Evolutionary conservation across 257 asterid species (phyloP).

Genomic region (Rubia yunnanensis): DNA sequence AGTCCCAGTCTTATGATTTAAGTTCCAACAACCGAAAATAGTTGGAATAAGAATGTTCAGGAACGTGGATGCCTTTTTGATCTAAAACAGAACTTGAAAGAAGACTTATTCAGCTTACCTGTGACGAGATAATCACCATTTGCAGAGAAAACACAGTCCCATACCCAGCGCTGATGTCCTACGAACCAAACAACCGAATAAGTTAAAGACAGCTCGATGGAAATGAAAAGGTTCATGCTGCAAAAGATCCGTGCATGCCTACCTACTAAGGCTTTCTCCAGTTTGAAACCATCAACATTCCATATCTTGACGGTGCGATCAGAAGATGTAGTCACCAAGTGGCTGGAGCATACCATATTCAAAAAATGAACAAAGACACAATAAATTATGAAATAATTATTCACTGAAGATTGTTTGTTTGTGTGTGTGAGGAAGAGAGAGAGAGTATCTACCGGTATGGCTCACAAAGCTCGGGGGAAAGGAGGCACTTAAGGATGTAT

Average conservation of each 20-base stretch:
- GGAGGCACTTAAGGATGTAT: slow-evolving; percentile 87
- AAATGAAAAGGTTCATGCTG: not conserved
- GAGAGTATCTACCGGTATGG: slow-evolving; percentile 66
- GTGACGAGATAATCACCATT: slow-evolving; percentile 90
- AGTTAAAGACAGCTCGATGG: slow-evolving; percentile 2
- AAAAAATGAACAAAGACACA: not conserved
- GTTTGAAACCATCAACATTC: slow-evolving; percentile 87
- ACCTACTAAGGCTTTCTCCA: slow-evolving; percentile 81
- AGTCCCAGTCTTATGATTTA: not conserved
- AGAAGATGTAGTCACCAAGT: slow-evolving; percentile 84
- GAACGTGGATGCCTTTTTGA: not conserved
- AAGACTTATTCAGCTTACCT: slow-evolving; percentile 33
- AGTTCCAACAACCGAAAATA: too few relatives aligned
- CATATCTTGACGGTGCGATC: slow-evolving; percentile 89
- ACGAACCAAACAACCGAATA: slow-evolving; percentile 14
- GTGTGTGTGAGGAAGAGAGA: too few relatives aligned
- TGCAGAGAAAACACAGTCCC: slow-evolving; percentile 96
- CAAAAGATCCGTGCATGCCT: slow-evolving; percentile 6
- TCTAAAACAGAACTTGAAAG: not conserved
- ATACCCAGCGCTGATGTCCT: slow-evolving; percentile 97
- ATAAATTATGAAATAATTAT: not conserved
- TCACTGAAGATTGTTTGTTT: not conserved
- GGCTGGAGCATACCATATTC: slow-evolving; percentile 29
- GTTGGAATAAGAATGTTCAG: too few relatives aligned
- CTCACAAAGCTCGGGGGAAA: slow-evolving; percentile 89